phyloP scores from a whole-genome alignment of 495 filamentous ascomycete species.

The Xanthoparmelia taractica region DNA sequence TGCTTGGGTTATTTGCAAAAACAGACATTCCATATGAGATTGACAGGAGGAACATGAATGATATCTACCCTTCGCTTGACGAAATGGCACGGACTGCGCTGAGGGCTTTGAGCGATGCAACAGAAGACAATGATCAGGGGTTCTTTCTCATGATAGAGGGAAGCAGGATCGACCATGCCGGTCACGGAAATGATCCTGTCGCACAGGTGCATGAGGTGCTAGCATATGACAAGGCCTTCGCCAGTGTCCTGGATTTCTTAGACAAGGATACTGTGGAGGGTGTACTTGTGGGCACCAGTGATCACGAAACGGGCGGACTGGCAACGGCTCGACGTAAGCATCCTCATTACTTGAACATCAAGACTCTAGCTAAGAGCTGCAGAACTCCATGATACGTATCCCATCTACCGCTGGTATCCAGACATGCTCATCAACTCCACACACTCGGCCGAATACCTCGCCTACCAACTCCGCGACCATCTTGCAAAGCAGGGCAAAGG shows the following conservation, averaged over 20 bases:
- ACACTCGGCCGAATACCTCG: constrained; percentile 66
- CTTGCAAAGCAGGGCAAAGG: constrained; percentile 32
- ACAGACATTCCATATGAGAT: constrained; percentile 87
- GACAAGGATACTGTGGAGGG: constrained; percentile 63
- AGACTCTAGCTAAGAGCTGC: constrained; percentile 26
- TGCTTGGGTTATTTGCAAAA: constrained; percentile 79
- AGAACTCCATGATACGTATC: constrained; percentile 57
- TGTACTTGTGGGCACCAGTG: constrained; percentile 79
- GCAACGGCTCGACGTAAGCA: constrained; percentile 66
- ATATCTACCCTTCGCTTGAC: constrained; percentile 78
- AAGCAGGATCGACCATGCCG: constrained; percentile 91
- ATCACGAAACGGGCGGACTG: constrained; percentile 92
- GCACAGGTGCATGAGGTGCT: constrained; percentile 93
- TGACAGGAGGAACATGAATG: constrained; percentile 68
- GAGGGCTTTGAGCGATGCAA: constrained; percentile 70
- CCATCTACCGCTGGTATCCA: constrained; percentile 83
- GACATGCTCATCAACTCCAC: constrained; percentile 70
- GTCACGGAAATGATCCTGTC: constrained; percentile 88
- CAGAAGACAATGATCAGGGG: constrained; percentile 74
- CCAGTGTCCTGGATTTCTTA: constrained; percentile 75
- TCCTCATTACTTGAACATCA: constrained; percentile 14
- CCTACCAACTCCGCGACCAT: constrained; percentile 49
- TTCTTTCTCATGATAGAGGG: constrained; percentile 99
- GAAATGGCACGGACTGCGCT: constrained; percentile 87
- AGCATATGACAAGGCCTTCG: constrained; percentile 82